Evolutionary conservation across 1,284 basidiomycete genomes (phyloP).

Genomic region (Flammula alnicola): DNA sequence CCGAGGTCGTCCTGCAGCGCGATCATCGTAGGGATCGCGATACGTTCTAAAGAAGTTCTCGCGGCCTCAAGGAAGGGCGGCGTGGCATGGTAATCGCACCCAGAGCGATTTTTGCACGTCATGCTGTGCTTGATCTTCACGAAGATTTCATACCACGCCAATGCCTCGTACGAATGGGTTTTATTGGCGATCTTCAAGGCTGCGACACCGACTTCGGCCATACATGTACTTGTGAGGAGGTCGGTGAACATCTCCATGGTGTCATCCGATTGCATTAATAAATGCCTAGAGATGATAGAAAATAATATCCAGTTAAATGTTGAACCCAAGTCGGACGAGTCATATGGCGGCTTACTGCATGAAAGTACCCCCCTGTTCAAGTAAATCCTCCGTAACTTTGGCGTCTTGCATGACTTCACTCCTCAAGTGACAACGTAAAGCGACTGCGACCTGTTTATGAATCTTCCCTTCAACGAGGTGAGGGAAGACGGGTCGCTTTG

Average conservation of each 20-base stretch:
- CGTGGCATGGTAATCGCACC: constrained; percentile 3
- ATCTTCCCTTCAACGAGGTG: constrained; percentile 4
- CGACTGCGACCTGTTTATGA: constrained; percentile 1
- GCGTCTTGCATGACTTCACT: neutral
- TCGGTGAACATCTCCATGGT: constrained; percentile 5
- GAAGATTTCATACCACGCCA: constrained; percentile 5
- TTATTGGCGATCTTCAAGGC: constrained; percentile 4
- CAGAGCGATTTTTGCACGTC: neutral
- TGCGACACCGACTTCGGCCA: constrained; percentile 1
- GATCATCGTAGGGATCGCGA: constrained; percentile 1
- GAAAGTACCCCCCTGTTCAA: neutral
- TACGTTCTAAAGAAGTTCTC: constrained; percentile 6
- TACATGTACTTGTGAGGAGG: constrained; percentile 4
- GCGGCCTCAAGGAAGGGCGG: constrained; percentile 6
- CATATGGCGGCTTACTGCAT: constrained; percentile 13
- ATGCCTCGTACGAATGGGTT: neutral
- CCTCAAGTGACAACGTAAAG: constrained; percentile 2
- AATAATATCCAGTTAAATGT: neutral
- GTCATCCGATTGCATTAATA: neutral
- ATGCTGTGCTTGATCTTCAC: constrained; percentile 4
- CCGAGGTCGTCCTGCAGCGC: neutral
- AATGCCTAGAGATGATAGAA: neutral
- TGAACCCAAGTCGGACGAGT: no score
- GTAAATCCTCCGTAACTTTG: neutral
- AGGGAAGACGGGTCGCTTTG: neutral